A percentile compares a stretch with the other conserved stretches of the same genome.
Conservation (phyloP, 2,329 filamentous ascomycete genomes). For the Didymella pomorum region DNA sequence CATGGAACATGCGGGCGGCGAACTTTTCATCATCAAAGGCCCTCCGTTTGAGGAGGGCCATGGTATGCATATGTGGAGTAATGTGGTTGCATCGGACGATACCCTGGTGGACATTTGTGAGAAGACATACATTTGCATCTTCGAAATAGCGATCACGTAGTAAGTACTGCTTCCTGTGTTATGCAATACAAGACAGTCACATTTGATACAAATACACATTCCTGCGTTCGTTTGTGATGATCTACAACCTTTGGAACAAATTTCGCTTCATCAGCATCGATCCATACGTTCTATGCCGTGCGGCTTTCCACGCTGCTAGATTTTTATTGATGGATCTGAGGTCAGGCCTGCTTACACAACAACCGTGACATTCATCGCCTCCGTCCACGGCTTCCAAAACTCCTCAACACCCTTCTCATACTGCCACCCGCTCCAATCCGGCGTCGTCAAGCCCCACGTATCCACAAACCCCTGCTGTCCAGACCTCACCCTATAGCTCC, state of each 20-base stretch:
- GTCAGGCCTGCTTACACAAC: constrained; percentile 7
- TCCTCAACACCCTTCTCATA: constrained; percentile 56
- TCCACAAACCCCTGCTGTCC: constrained; percentile 58
- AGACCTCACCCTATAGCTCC: constrained; percentile 57
- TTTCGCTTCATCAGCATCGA: neutral
- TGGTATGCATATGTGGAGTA: constrained; percentile 1
- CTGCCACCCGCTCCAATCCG: constrained; percentile 59
- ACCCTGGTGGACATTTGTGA: neutral
- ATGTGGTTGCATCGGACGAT: constrained; percentile 1
- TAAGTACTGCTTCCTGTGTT: neutral
- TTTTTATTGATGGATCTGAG: neutral
- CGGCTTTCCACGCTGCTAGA: too few species aligned
- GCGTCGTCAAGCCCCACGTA: constrained; percentile 59
- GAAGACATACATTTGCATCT: neutral
- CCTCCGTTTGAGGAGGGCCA: neutral
- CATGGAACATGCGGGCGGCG: neutral
- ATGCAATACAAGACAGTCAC: neutral
- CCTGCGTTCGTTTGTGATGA: neutral
- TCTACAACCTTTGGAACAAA: neutral
- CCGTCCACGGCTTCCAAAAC: constrained; percentile 62
- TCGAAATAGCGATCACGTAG: neutral
- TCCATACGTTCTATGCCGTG: too few species aligned
- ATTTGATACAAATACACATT: neutral
- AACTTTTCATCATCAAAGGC: neutral
- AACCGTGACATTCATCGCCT: constrained; percentile 49